Evolutionary conservation across 1,139 yeast species (phyloP).

Genomic region (Wickerhamomyces sp.): DNA sequence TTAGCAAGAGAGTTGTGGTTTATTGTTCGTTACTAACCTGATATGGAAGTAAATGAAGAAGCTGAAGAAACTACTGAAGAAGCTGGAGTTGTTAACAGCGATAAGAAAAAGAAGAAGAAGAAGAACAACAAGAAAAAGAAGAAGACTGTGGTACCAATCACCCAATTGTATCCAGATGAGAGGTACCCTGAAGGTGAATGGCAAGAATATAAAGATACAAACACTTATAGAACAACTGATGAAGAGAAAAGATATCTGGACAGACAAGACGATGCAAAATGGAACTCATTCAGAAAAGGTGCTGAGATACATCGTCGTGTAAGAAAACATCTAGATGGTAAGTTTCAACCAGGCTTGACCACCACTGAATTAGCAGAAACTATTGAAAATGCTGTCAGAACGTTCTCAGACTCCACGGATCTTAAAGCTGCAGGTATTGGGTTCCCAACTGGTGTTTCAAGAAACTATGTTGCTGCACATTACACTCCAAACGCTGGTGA

Average conservation of each 20-base stretch:
- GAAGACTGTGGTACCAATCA: slow-evolving; percentile 52
- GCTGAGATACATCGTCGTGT: slow-evolving; percentile 95
- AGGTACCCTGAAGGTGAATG: slow-evolving; percentile 87
- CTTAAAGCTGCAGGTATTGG: slow-evolving; percentile 75
- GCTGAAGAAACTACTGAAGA: slow-evolving; percentile 13
- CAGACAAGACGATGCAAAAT: slow-evolving; percentile 54
- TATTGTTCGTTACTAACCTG: neutral
- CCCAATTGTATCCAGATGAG: slow-evolving; percentile 64
- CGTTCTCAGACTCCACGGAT: slow-evolving; percentile 57
- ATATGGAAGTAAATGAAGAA: slow-evolving; percentile 3
- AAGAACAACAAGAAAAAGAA: slow-evolving; percentile 49
- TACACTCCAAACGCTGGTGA: slow-evolving; percentile 97
- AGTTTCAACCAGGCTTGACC: slow-evolving; percentile 86
- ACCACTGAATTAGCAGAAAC: slow-evolving; percentile 87
- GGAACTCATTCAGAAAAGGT: slow-evolving; percentile 92
- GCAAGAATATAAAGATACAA: slow-evolving; percentile 71
- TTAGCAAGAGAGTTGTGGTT: neutral
- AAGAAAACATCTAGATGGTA: slow-evolving; percentile 70
- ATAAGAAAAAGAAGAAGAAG: slow-evolving; percentile 33
- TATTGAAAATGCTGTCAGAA: slow-evolving; percentile 81
- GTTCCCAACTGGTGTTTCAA: slow-evolving; percentile 93
- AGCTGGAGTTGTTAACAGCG: slow-evolving; percentile 16
- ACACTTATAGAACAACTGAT: slow-evolving; percentile 71
- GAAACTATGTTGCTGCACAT: slow-evolving; percentile 96
- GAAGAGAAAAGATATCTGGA: slow-evolving; percentile 84